Percentiles rank a stretch among this genome's conserved stretches.
These are phyloP conservation scores for Sherardia arvensis DNA, from an alignment of 257 asterid species.

Conservation along the genomic window DNA sequence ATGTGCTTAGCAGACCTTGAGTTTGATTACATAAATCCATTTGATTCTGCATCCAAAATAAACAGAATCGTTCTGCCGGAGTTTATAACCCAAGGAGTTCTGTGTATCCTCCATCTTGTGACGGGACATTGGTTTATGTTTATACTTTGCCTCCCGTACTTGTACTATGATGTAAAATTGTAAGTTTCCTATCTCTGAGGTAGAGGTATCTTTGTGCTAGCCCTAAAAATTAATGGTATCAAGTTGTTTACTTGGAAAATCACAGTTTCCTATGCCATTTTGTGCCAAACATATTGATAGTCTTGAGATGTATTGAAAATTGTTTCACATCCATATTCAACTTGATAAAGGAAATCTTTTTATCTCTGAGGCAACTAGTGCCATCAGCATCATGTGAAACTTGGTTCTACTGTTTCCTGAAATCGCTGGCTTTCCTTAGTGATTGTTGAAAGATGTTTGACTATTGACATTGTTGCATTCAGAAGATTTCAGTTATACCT, in stretches of 20 bases:
- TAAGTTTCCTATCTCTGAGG: conserved; percentile 28
- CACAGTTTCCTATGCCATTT: background rate
- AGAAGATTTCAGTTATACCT: background rate
- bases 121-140: conserved; percentile 81
- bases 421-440: background rate
- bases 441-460: conserved; percentile 1
- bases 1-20: conserved; percentile 90
- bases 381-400: background rate
- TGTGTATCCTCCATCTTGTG: conserved; percentile 67
- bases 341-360: background rate
- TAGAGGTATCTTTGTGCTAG: background rate
- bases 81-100: conserved; percentile 47
- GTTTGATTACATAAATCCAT: conserved; percentile 74
- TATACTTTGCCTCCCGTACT: conserved; percentile 58
- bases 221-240: background rate
- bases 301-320: background rate
- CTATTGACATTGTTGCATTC: background rate
- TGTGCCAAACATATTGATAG: background rate
- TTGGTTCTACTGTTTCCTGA: background rate
- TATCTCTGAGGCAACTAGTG: background rate
- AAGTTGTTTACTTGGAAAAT: background rate
- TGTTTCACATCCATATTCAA: background rate
- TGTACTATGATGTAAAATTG: conserved; percentile 49
- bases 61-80: conserved; percentile 64
- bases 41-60: conserved; percentile 74